Evolutionary conservation across 1,284 basidiomycete genomes (phyloP), one percentile per base, ranked within the genome.

Genomic region (Cryptococcus jaspeensis): DNA sequence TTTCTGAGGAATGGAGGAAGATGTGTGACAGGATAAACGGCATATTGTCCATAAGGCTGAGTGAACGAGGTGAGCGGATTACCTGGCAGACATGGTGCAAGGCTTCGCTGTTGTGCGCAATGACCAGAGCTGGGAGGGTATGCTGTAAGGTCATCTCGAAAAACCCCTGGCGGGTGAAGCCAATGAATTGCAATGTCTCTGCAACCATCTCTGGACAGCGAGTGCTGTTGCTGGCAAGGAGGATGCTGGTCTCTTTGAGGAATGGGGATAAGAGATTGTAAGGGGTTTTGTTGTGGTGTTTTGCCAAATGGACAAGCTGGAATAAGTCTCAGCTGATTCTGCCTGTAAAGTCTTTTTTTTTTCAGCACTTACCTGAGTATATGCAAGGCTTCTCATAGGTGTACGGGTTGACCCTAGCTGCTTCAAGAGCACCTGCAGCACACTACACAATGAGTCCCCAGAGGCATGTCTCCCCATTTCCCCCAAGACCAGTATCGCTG

Each of bases 231-330:
- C 81, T 77, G 16, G 89, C 82, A 15, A 92, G 78, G 50, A 85
- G 84, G 1, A 86, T 83, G 1, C 87, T 85, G 52, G 94, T 81
- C 28, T 83, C 80, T 32, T 84, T 81, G 59, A 92, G 79, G 70
- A 87, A 86, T 0, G 90, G 89, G 3, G 83, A 82, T 9, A 91
- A 71, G 37, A 93, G 79, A 9, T 81, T 81, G 67, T 90, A 90
- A 0, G 86, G 83, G 0, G 85, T 80, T 66, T 88, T 90, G 42
- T 83, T 81, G 62, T 82, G 40, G 88, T 65, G 50, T 23, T 57
- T 55, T 6, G 69, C 58, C 8, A 74, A 55, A 44, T 63, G 80
- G 6, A 84, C 73, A 20, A 92, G 79, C 89, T 92, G 60, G 32
- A 37, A 39, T n/a, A 44, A 48, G 50, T 56, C 3, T 25, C 23